Conservation (phyloP, 176 grass and related monocot species). For the Hordeum vulgare region DNA sequence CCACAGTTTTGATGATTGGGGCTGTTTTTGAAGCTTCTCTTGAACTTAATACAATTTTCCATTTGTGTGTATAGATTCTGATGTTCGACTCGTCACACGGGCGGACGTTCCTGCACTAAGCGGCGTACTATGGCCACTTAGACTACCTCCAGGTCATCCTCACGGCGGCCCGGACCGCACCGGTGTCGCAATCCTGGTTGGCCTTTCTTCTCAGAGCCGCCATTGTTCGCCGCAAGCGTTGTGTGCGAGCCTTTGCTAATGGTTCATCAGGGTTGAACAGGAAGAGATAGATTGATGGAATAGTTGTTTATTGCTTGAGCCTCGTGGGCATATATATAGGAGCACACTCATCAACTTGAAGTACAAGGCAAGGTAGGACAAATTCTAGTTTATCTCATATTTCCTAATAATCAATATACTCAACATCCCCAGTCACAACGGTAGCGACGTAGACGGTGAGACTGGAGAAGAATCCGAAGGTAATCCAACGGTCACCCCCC, state of each 20-base stretch:
- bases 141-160: conserved; percentile 84
- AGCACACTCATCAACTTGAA: no score
- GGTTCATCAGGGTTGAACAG: conserved; percentile 61
- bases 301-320: no score
- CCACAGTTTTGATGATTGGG: neutral
- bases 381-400: no score
- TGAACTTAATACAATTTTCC: neutral
- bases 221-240: neutral
- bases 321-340: no score
- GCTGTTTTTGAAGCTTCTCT: neutral
- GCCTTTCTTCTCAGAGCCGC: conserved; percentile 17
- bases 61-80: conserved; percentile 60
- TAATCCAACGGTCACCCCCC: no score
- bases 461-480: no score
- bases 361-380: no score
- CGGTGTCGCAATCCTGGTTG: conserved; percentile 85
- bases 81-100: conserved; percentile 96
- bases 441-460: no score
- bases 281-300: no score
- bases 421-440: no score
- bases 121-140: conserved; percentile 84
- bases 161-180: conserved; percentile 63
- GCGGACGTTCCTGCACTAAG: conserved; percentile 94
- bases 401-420: no score
- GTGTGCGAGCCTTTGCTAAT: conserved; percentile 22